These are phyloP conservation scores for Beauveria bassiana DNA, from an alignment of 2,329 filamentous ascomycete genomes.

Conservation along the genomic window DNA sequence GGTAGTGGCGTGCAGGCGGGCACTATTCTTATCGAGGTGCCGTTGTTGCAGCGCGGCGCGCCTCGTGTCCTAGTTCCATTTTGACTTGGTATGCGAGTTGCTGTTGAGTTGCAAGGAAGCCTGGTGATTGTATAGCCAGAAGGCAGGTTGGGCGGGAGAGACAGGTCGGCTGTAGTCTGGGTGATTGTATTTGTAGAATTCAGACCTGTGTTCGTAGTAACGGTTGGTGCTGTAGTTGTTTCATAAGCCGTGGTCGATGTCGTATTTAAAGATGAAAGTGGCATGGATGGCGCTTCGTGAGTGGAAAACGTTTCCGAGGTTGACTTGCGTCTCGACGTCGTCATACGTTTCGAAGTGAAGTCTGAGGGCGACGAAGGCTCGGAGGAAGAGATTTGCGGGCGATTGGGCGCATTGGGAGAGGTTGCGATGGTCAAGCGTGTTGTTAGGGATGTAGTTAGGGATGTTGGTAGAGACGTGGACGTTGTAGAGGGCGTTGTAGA, in stretches of 20 bases:
- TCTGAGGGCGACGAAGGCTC: background rate
- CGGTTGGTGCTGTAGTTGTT: background rate
- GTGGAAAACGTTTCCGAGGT: background rate
- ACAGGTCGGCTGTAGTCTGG: background rate
- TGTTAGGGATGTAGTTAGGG: background rate
- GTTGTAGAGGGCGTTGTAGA: too few species aligned
- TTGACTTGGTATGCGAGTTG: background rate
- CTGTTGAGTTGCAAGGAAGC: background rate
- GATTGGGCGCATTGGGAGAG: background rate
- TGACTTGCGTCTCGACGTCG: background rate
- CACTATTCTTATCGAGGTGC: conserved; percentile 12
- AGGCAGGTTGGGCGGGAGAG: background rate
- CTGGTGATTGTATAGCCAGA: conserved; percentile 8
- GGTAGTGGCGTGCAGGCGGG: conserved; percentile 27
- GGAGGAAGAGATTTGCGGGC: background rate
- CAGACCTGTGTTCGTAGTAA: background rate
- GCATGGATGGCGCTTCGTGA: background rate
- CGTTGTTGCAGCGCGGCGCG: background rate
- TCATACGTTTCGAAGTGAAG: background rate
- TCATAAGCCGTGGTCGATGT: background rate
- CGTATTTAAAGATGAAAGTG: background rate
- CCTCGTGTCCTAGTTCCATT: background rate
- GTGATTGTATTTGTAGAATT: background rate
- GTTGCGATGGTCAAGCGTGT: background rate
- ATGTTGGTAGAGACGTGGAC: too few species aligned